These are phyloP conservation scores for Daldinia sp. DNA, from an alignment of 2,329 filamentous ascomycete species.

Conservation along the genomic window DNA sequence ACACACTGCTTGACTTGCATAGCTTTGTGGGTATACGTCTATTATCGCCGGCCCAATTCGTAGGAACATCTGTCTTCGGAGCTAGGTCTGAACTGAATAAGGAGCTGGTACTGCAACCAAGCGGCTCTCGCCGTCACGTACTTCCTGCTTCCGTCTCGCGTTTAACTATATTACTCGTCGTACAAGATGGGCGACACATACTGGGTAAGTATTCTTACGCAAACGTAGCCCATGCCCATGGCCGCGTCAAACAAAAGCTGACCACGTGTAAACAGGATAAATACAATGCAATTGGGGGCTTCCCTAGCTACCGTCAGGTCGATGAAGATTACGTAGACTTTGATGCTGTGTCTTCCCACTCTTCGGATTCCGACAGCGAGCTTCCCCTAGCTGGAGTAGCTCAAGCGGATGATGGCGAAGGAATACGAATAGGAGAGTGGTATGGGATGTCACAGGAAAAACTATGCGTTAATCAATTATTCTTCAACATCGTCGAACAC, in stretches of 20 bases:
- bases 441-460: too few species aligned
- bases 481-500: too few species aligned
- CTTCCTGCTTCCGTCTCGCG: background rate
- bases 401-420: too few species aligned
- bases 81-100: background rate
- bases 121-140: background rate
- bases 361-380: too few species aligned
- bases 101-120: background rate
- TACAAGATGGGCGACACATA: background rate
- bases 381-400: too few species aligned
- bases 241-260: background rate
- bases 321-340: too few species aligned
- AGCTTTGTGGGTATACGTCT: background rate
- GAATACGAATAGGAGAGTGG: too few species aligned
- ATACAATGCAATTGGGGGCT: too few species aligned
- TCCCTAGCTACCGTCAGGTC: too few species aligned
- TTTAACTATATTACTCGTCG: background rate
- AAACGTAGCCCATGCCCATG: background rate
- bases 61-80: too few species aligned
- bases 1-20: background rate
- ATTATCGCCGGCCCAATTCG: background rate
- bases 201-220: background rate
- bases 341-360: too few species aligned
- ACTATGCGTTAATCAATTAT: too few species aligned
- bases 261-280: background rate